Evolutionary conservation across 129 eudicot species (phyloP), one percentile per base, ranked within the genome.

Genomic region (Artemisia annua): DNA sequence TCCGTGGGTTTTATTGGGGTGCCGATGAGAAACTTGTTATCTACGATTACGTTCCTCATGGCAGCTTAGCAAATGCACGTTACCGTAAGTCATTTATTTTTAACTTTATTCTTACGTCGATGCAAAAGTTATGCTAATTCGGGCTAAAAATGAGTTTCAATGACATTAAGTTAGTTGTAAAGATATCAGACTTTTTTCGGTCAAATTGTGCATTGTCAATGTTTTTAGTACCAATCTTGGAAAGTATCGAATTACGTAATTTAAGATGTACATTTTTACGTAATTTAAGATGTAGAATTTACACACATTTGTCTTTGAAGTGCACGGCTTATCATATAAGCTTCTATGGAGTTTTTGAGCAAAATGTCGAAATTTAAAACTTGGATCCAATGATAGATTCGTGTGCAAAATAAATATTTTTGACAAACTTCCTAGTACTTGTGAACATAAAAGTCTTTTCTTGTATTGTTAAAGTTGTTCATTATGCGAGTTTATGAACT

Each of bases 1-100:
- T 95, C 61, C 88, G 99, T n/a, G 99, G 97, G n/a, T 95, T 90
- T 75, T 95, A 88, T 56, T 91, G 99, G 99, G 97, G 91, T 7
- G 72, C 85, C 22, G 96, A 95, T 35, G 99, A 95, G 82, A 95
- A 95, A 78, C 92, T 95, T 39, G 81, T 95, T 18, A 91, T 95
- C 72, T 95, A 95, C 46, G 99, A 95, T 39, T 95, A 78, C 73
- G 89, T 95, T 78, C 93, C 99, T 46, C 90, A 95, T 82, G 99
- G 97, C n/a, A 95, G 88, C 76, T 91, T 95, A 32, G 96, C 97
- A 56, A 91, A 85, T 66, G 89, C 96, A 39, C 91, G 96, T 76
- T 86, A 88, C 85, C 80, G 99, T 95, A 82, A 88, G 99, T 82
- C 19, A 22, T 44, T 2, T 18, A n/a, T 8, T 11, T 46, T 43